Evolutionary conservation across 257 asterid species (phyloP).

Genomic region (Solanum habrochaites): DNA sequence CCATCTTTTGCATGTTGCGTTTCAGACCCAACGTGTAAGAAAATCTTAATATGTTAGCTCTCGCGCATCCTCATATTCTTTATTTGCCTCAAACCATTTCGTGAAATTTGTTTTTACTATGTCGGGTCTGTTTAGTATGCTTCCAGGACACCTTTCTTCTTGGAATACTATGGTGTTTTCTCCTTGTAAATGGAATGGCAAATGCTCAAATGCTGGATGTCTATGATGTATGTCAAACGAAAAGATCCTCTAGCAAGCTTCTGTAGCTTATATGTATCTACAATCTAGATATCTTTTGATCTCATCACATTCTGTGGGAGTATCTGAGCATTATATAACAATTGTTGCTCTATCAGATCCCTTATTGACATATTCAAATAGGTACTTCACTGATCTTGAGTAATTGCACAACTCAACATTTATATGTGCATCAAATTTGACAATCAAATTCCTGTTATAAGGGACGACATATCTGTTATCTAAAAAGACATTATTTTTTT

Average conservation of each 20-base stretch:
- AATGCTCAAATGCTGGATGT: not conserved
- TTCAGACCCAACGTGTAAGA: not conserved
- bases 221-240: not conserved
- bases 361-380: not conserved
- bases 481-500: not conserved
- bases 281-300: not conserved
- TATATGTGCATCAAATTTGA: not conserved
- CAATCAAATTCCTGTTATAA: not conserved
- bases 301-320: not conserved
- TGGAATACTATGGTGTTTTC: not conserved
- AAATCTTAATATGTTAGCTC: not conserved
- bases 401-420: not conserved
- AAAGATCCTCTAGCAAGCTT: not conserved
- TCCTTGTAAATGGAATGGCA: not conserved
- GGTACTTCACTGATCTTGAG: not conserved
- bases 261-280: not conserved
- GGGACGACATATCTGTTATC: not conserved
- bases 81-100: not conserved
- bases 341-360: not conserved
- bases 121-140: not conserved
- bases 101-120: not conserved
- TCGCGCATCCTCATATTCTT: not conserved
- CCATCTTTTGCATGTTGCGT: not conserved
- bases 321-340: not conserved
- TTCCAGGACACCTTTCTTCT: not conserved